Evolutionary conservation across 805 yeast species (phyloP).

Genomic region (Sugiyamaella qingdaonensis): DNA sequence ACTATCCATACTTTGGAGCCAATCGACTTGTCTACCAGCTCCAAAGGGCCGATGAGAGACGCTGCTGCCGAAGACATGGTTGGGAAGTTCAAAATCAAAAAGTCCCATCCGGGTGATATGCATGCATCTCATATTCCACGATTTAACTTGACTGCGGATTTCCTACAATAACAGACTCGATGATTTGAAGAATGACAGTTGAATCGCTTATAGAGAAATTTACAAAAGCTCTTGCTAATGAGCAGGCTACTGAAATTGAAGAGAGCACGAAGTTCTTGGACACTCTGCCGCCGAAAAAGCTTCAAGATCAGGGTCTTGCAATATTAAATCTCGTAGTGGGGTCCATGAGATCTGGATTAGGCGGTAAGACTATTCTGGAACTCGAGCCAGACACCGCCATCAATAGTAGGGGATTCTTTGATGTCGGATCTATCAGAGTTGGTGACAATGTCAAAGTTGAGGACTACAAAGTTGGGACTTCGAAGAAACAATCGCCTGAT

Average conservation of each 20-base stretch:
- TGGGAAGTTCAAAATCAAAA: background rate
- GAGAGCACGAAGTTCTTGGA: conserved; percentile 43
- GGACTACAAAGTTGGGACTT: conserved; percentile 12
- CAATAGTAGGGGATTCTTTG: conserved; percentile 17
- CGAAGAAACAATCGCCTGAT: conserved; percentile 19
- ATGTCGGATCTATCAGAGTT: conserved; percentile 51
- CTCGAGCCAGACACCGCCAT: conserved; percentile 50
- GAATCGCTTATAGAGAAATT: conserved; percentile 36
- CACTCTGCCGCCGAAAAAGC: conserved; percentile 53
- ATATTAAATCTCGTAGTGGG: conserved; percentile 57
- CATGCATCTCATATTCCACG: background rate
- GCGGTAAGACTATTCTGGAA: conserved; percentile 69
- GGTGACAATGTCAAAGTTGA: conserved; percentile 77
- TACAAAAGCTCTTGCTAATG: conserved; percentile 41
- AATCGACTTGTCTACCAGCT: conserved; percentile 80
- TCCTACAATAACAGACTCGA: background rate
- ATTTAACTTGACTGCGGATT: no score
- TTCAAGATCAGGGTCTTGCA: conserved; percentile 74
- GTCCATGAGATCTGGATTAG: conserved; percentile 70
- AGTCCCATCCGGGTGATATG: background rate
- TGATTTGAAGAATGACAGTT: background rate
- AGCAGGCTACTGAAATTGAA: conserved; percentile 50
- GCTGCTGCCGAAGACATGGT: background rate
- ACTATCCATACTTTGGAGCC: conserved; percentile 77
- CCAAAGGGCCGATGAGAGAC: conserved; percentile 56